Base-by-base conservation (phyloP, 2,329 filamentous ascomycete species). In the Lasiodiplodia sp. region DNA sequence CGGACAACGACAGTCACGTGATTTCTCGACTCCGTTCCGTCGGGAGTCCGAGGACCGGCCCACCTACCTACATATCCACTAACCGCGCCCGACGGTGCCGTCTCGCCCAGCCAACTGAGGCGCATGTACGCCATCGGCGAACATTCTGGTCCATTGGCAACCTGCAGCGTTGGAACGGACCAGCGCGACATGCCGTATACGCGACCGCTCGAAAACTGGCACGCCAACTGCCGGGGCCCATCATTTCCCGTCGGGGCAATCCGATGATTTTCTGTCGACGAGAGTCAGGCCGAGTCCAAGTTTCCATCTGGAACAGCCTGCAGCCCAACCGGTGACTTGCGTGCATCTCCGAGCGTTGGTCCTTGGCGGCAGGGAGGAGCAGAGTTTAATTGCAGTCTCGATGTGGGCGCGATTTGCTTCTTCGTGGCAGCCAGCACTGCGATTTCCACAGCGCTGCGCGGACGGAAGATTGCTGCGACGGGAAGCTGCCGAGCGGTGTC, bases 371-470 rank as follows among this genome's bases (percentile, higher is more conserved):
- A 64, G 40, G 8, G 60, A 21, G 31, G 10, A 64, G 60, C n/a
- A 37, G 58, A 64, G 44, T 64, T 64, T 52, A 51, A 64, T 64
- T 64, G 60, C 44, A 38, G 60, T 51, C 51, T 63, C 44, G 44
- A n/a, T 37, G 53, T 52, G 44, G 44, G 28, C 23, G 44, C 44
- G 16, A 31, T 49, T 52, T 52, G 60, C 60, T 64, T 52, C 28
- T 38, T 64, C 47, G 47, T 28, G 47, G 44, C 60, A 52, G 60
- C 57, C 60, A 52, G 16, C 28, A 51, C 47, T 25, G 47, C 47
- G 47, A 52, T 64, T 34, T 37, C 44, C 60, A 31, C 60, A 38
- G 25, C n/a, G 31, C 44, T 64, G 60, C 31, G 47, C 60, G n/a
- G 47, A 21, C 60, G 60, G 60, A 38, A 38, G 4, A 37, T 23